Percentiles rank a stretch among this genome's conserved stretches.
Conservation (phyloP, 2,329 filamentous ascomycete species). For the Tolypocladium sp. region DNA sequence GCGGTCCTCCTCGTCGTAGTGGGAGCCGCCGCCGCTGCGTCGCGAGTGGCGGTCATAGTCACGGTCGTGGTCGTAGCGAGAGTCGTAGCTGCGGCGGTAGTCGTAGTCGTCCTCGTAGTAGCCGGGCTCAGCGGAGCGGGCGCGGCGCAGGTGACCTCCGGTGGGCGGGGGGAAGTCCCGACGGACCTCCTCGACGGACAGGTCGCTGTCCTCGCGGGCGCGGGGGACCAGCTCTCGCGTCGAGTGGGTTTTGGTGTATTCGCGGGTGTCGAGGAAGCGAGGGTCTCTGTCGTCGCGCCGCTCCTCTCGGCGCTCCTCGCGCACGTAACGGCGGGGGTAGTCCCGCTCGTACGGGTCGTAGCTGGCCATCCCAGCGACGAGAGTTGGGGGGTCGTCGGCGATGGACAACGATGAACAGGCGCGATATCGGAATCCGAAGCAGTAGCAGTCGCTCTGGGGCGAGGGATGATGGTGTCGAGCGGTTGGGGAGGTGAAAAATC, state of each 20-base stretch:
- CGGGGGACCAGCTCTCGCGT: slow-evolving; percentile 47
- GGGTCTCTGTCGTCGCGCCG: slow-evolving; percentile 41
- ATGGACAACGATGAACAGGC: not conserved
- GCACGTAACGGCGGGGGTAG: slow-evolving; percentile 41
- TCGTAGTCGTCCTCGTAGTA: slow-evolving; percentile 47
- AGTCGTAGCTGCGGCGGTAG: slow-evolving; percentile 40
- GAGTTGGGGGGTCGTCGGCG: not conserved
- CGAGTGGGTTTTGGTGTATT: slow-evolving; percentile 35
- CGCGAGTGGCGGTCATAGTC: slow-evolving; percentile 29
- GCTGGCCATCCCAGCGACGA: slow-evolving; percentile 23
- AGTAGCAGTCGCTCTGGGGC: not conserved
- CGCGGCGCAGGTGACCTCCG: slow-evolving; percentile 44
- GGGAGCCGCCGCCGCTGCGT: slow-evolving; percentile 36
- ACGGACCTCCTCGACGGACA: slow-evolving; percentile 72
- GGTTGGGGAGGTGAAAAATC: not conserved
- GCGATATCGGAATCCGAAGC: not conserved
- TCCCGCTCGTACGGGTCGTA: slow-evolving; percentile 49
- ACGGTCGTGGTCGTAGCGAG: slow-evolving; percentile 25
- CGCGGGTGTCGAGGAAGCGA: slow-evolving; percentile 44
- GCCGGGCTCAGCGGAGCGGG: slow-evolving; percentile 54
- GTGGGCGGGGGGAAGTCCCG: slow-evolving; percentile 74
- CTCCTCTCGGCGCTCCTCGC: slow-evolving; percentile 46
- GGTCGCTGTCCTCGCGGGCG: slow-evolving; percentile 62
- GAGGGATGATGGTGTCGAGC: not conserved
- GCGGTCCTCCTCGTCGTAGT: slow-evolving; percentile 51